Base-by-base conservation (phyloP, 1,139 yeast species). In the Nakaseomyces kungkrabaensis region DNA sequence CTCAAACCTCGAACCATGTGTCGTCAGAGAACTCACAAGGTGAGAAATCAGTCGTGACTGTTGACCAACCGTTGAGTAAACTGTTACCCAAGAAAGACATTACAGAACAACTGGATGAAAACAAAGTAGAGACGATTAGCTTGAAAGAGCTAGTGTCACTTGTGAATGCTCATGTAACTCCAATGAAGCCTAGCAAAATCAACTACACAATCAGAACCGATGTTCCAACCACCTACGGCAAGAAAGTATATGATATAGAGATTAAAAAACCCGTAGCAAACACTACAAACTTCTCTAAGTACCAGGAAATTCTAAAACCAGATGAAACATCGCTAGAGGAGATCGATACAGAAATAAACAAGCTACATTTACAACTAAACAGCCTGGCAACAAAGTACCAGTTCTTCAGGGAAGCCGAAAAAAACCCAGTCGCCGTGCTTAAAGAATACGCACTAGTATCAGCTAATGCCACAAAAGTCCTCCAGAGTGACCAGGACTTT, bases 401-500 rank as follows among this genome's bases (percentile, higher is more conserved):
- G 55, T 92, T 94, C 68, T 89, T 85, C 70, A 70, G 79, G 41
- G 81, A 82, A 56, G 72, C 92, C 57, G 76, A 87, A 43, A 75
- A 81, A 46, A 81, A 89, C 60, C 97, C 98, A 0, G 83, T 81
- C 3, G 77, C 76, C 34, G 88, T 89, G 59, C 70, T 92, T 56
- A 74, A 82, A 51, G 75, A 79, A 47, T 88, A 94, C 84, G 71
- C 82, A 48, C 82, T 79, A 48, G 78, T 85, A 25, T 94, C 88
- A 63, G 75, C 87, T 37, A 81, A 85, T 54, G 84, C 90, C 47
- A 73, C 87, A 60, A 82, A 79, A 65, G 82, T 88, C 17, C 75
- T 88, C 56, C 77, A 84, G 59, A 87, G 94, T 33, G 97, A 90
- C 65, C 90, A 86, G 59, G 89, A 94, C 8, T 86, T 85, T 66